Base-by-base conservation (phyloP, 129 eudicot species). In the Dittrichia graveolens region DNA sequence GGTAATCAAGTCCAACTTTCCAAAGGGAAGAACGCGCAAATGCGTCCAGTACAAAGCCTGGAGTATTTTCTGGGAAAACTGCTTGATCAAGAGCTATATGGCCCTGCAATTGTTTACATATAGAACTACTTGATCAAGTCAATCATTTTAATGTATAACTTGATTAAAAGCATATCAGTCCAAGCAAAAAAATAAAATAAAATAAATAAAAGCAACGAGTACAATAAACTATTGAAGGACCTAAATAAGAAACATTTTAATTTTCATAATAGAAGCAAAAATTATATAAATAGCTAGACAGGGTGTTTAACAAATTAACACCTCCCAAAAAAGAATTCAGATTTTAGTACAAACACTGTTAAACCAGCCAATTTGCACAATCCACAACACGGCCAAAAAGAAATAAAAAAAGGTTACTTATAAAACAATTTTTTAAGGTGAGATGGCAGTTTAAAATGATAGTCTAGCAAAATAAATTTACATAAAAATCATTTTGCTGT, bases 81-180 rank as follows among this genome's bases (percentile, higher is more conserved):
- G 94, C 97, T 74, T 94, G 91, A 78, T 90, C 99, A 73, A 94
- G 97, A 47, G 96, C 96, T 79, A 94, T 94, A 85, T 94, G 99
- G 42, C 99, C 99, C 99, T 94, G 85, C 66, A 80, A 73, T 55
- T 64, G 3, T 46, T 47, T 61, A 67, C 46, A 38, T 39, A 54
- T 43, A 74, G 11, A 58, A n/a, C 9, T 12, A 8, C 8, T 7
- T 42, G 5, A 19, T 18, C 12, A 61, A 16, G 12, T 24, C 19
- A 7, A 59, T 18, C 57, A 53, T 18, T 9, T 11, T 54, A 18
- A 54, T 55, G 53, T 13, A 24, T 24, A 24, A 24, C 31, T 24
- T 24, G 31, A 24, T 24, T 24, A 24, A 24, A 24, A 24, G 31
- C 31, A 24, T 24, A 24, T 24, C 31, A 24, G 31, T 24, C 2